These are phyloP conservation scores for Protomyces inouyei DNA, from an alignment of 1,139 yeast species.

Conservation along the genomic window DNA sequence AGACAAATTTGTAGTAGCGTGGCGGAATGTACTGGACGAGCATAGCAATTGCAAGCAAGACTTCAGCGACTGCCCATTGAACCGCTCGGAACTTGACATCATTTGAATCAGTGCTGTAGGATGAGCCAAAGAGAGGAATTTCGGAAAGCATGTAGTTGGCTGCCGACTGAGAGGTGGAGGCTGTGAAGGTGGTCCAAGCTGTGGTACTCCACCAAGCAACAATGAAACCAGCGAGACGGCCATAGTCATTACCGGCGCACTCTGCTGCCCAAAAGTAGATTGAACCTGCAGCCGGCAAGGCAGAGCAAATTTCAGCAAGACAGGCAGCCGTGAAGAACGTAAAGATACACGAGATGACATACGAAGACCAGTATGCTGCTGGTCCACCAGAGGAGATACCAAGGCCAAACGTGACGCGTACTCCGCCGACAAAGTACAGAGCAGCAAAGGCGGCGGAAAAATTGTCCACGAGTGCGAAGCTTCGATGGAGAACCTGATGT, in stretches of 20 bases:
- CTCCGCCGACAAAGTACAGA: constrained; percentile 34
- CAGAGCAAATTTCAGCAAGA: constrained; percentile 37
- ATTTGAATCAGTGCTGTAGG: constrained; percentile 31
- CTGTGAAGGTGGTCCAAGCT: constrained; percentile 37
- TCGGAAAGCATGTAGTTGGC: constrained; percentile 36
- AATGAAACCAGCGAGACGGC: constrained; percentile 36
- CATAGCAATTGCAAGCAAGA: constrained; percentile 32
- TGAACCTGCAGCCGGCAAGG: constrained; percentile 39
- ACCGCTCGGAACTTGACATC: constrained; percentile 36
- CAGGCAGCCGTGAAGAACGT: constrained; percentile 36
- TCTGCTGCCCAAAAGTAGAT: constrained; percentile 38
- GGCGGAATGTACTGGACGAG: constrained; percentile 35
- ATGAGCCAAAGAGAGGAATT: constrained; percentile 33
- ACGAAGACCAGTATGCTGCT: constrained; percentile 36
- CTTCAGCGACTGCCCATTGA: constrained; percentile 36
- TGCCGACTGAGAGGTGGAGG: constrained; percentile 34
- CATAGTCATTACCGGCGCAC: constrained; percentile 35
- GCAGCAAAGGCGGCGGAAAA: constrained; percentile 37
- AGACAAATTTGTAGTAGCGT: constrained; percentile 33
- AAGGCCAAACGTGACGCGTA: constrained; percentile 33
- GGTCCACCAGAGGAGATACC: constrained; percentile 37
- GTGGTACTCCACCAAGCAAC: constrained; percentile 38
- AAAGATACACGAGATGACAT: constrained; percentile 33
- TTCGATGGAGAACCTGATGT: constrained; percentile 29
- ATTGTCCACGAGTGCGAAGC: constrained; percentile 34